Percentiles rank a stretch among this genome's conserved stretches.
Conservation (phyloP, 1,284 basidiomycete genomes). For the Mycena sp. region DNA sequence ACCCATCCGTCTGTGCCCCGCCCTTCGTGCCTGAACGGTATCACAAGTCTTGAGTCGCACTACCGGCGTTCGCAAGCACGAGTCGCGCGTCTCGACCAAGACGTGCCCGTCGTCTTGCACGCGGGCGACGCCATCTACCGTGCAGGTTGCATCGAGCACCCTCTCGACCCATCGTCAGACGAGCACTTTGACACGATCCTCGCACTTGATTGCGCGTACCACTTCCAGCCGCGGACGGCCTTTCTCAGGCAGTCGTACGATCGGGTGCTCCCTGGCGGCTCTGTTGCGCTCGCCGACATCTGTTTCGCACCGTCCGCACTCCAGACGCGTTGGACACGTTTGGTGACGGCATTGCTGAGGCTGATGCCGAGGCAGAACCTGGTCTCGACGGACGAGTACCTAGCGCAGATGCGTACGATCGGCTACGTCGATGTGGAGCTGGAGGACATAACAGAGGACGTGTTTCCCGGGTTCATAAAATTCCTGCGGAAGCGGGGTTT, state of each 20-base stretch:
- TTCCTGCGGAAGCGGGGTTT: conserved; percentile 58
- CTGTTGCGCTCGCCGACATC: conserved; percentile 73
- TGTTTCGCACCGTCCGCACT: conserved; percentile 52
- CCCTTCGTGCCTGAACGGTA: conserved; percentile 61
- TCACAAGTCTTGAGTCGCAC: conserved; percentile 67
- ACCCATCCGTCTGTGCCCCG: conserved; percentile 54
- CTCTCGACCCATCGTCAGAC: conserved; percentile 47
- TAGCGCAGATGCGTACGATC: conserved; percentile 52
- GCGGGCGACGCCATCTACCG: conserved; percentile 63
- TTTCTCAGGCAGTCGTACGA: conserved; percentile 60
- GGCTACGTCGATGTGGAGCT: conserved; percentile 66
- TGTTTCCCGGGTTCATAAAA: conserved; percentile 65
- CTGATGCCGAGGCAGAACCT: conserved; percentile 67
- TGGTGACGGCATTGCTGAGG: conserved; percentile 43
- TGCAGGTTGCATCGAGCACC: conserved; percentile 45
- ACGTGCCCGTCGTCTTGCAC: conserved; percentile 44
- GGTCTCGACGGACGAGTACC: conserved; percentile 57
- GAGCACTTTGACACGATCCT: conserved; percentile 56
- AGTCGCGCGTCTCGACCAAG: conserved; percentile 38
- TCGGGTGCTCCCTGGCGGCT: conserved; percentile 59
- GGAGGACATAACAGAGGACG: conserved; percentile 68
- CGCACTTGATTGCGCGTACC: conserved; percentile 78
- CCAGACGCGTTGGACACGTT: conserved; percentile 33
- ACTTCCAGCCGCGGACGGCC: conserved; percentile 62
- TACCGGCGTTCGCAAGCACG: conserved; percentile 56